Evolutionary conservation across 2,329 filamentous ascomycete genomes (phyloP).

Genomic region (Fusarium papillatum): DNA sequence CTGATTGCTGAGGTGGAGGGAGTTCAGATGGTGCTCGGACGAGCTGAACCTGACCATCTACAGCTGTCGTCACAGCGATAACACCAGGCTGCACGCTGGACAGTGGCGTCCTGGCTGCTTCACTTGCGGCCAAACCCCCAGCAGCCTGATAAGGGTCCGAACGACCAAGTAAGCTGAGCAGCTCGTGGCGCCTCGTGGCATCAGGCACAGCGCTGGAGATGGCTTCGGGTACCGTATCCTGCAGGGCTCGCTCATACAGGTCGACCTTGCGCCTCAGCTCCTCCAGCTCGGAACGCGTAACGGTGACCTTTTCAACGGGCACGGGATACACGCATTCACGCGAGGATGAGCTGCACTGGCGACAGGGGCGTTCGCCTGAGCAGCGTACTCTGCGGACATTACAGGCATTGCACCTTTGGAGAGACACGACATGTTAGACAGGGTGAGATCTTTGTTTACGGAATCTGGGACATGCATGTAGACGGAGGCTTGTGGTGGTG

Average conservation of each 20-base stretch:
- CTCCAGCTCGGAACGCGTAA: conserved; percentile 58
- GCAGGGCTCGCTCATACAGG: conserved; percentile 55
- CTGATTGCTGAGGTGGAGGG: conserved; percentile 30
- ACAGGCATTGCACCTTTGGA: conserved; percentile 63
- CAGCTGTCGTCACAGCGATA: conserved; percentile 5
- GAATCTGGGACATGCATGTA: not conserved
- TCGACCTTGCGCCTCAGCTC: conserved; percentile 55
- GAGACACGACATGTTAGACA: conserved; percentile 24
- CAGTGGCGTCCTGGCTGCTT: conserved; percentile 19
- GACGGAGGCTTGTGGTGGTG: not conserved
- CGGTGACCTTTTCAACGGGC: conserved; percentile 57
- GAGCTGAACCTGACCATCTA: conserved; percentile 12
- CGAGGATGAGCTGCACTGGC: conserved; percentile 57
- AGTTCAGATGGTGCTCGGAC: conserved; percentile 17
- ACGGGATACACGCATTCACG: conserved; percentile 63
- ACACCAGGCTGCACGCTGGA: not conserved
- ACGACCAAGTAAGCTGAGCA: conserved; percentile 46
- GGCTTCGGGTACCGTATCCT: conserved; percentile 49
- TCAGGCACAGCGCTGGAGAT: conserved; percentile 42
- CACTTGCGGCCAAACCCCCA: conserved; percentile 8
- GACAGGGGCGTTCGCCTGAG: conserved; percentile 63
- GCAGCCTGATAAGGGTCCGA: conserved; percentile 28
- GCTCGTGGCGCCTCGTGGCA: conserved; percentile 48
- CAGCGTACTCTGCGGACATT: conserved; percentile 67
- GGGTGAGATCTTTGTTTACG: conserved; percentile 5